Evolutionary conservation across 257 asterid species (phyloP).

Genomic region (Capsicum chinense): DNA sequence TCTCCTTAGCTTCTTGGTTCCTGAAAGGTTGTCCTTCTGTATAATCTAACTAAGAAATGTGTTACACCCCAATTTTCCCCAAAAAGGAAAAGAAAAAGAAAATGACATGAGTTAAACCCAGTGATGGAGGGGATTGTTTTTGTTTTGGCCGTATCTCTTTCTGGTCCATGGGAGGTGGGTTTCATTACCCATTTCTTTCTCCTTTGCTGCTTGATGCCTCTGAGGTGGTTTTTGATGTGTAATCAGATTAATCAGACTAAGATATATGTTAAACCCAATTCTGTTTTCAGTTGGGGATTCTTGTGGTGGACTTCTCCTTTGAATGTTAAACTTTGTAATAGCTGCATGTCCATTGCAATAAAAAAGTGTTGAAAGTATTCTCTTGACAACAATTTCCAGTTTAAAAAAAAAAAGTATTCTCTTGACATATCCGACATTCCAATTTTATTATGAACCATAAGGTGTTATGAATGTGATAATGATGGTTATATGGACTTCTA

Average conservation of each 20-base stretch:
- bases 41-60: neutral
- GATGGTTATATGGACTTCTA: slow-evolving; percentile 20
- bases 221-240: neutral
- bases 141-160: neutral
- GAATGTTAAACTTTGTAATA: neutral
- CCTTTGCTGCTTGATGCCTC: slow-evolving; percentile 6
- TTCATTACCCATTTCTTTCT: slow-evolving; percentile 16
- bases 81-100: neutral
- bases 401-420: too few species aligned
- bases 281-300: neutral
- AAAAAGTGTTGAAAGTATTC: neutral
- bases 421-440: neutral
- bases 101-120: neutral
- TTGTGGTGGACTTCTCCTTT: neutral
- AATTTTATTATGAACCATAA: neutral
- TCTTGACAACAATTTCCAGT: neutral
- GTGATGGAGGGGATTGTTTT: neutral
- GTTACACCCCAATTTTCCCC: neutral
- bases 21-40: neutral
- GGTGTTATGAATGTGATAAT: neutral
- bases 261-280: neutral
- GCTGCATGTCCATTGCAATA: neutral
- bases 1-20: neutral
- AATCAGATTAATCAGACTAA: neutral
- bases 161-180: neutral